Conservation (phyloP, 2,329 filamentous ascomycete species). For the Scedosporium minutisporum region DNA sequence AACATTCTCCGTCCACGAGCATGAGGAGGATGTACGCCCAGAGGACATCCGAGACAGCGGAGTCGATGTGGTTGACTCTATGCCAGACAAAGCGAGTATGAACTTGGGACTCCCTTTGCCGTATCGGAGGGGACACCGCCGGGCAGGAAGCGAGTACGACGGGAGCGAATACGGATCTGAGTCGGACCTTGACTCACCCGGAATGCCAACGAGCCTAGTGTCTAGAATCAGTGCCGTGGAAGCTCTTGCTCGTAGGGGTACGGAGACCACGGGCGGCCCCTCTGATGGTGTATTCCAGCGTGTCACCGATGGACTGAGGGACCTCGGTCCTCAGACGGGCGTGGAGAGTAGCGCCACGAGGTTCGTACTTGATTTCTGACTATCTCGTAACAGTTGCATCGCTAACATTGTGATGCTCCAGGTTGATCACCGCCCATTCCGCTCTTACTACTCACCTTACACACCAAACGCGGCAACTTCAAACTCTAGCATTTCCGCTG, state of each 20-base stretch:
- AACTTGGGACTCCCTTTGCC: conserved; percentile 36
- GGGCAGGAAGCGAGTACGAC: conserved; percentile 53
- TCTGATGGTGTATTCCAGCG: conserved; percentile 58
- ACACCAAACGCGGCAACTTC: conserved; percentile 66
- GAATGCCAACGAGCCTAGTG: conserved; percentile 56
- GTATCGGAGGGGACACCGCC: conserved; percentile 36
- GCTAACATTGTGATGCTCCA: conserved; percentile 22
- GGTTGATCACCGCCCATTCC: conserved; percentile 65
- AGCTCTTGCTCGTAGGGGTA: conserved; percentile 55
- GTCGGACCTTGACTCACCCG: conserved; percentile 59
- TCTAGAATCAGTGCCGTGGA: conserved; percentile 65
- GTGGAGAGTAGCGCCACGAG: conserved; percentile 65
- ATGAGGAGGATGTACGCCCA: conserved; percentile 14
- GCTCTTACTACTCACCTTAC: conserved; percentile 65
- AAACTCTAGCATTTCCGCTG: conserved; percentile 61
- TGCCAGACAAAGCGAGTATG: conserved; percentile 17
- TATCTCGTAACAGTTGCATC: neutral
- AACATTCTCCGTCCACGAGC: conserved; percentile 12
- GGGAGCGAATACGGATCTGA: conserved; percentile 67
- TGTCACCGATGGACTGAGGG: conserved; percentile 59
- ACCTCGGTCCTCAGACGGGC: conserved; percentile 62
- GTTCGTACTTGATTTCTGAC: conserved; percentile 28
- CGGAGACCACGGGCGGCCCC: conserved; percentile 55
- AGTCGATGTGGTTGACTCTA: conserved; percentile 25
- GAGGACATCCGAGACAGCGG: conserved; percentile 30